Evolutionary conservation across 805 yeast species (phyloP), one percentile per base, ranked within the genome.

Genomic region (Metschnikowia orientalis): DNA sequence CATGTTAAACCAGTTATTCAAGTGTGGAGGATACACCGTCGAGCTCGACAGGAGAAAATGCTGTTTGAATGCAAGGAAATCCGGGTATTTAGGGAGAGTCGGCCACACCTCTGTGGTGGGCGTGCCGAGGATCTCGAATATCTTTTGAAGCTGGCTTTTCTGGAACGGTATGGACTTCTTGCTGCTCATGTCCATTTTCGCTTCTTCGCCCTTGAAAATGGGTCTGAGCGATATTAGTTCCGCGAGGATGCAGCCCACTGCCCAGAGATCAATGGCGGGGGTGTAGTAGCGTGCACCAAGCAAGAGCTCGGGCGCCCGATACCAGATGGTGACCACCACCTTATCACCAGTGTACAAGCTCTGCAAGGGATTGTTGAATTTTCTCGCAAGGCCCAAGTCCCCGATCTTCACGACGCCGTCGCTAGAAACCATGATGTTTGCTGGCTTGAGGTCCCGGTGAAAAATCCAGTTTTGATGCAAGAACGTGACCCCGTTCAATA

Each of bases 261-360:
- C 95, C 97, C 97, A 89, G 21, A 85, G 56, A 61, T 92, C 95
- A 30, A 92, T 79, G 0, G 95, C 88, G 1, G 95, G 89, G 0
- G 97, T 81, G 53, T 89, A 89, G 59, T 89, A 95, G 23, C 95
- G 69, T 2, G 94, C 87, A 0, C 97, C 97, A n/a, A 89, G 59
- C 21, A 89, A 61, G 23, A 89, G 64, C 52, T 89, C 97, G 0
- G 96, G 96, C 0, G 96, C 95, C 46, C 97, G 69, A 55, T 89
- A 89, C 97, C 97, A 89, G 37, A 89, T 89, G 0, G 97, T 89
- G 8, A 89, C 97, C 35, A 89, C 97, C 10, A 89, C 96, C 59
- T 89, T 89, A 57, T 89, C 97, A 26, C 96, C 96, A 13, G 89
- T 74, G 53, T 84, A 89, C 15, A 89, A 64, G 13, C 92, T 78